Evolutionary conservation across 139 green algal species (phyloP).

Genomic region (Haematococcus sp.): DNA sequence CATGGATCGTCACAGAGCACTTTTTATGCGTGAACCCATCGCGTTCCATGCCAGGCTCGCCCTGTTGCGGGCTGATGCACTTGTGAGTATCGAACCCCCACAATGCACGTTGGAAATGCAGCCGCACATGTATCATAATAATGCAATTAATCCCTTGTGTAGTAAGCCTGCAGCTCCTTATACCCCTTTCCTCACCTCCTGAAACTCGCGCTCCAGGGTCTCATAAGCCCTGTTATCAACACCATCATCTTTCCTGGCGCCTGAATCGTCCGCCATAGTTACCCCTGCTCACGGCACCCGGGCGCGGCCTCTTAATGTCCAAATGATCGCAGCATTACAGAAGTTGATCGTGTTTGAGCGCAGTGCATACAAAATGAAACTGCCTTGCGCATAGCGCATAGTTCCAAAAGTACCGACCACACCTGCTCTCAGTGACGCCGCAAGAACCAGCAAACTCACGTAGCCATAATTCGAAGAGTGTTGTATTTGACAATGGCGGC

Average conservation of each 20-base stretch:
- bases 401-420: no score
- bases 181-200: conserved; percentile 42
- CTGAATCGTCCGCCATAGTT: conserved; percentile 22
- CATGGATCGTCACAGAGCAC: neutral
- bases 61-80: neutral
- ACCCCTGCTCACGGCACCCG: neutral
- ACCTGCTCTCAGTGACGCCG: no score
- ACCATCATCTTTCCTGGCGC: conserved; percentile 17
- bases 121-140: no score
- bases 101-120: no score
- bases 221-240: conserved; percentile 47
- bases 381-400: no score
- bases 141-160: no score
- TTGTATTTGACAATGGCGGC: no score
- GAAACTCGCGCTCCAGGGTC: conserved; percentile 56
- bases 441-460: no score
- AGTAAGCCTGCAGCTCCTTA: neutral
- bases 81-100: conserved; percentile 10
- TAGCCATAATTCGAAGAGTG: no score
- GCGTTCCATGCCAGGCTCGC: neutral
- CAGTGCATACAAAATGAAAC: no score
- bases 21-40: neutral
- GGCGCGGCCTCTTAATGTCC: conserved; percentile 18
- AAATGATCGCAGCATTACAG: conserved; percentile 48
- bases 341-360: no score